These are phyloP conservation scores for Handroanthus guayacan DNA, from an alignment of 257 asterid species.

Conservation along the genomic window DNA sequence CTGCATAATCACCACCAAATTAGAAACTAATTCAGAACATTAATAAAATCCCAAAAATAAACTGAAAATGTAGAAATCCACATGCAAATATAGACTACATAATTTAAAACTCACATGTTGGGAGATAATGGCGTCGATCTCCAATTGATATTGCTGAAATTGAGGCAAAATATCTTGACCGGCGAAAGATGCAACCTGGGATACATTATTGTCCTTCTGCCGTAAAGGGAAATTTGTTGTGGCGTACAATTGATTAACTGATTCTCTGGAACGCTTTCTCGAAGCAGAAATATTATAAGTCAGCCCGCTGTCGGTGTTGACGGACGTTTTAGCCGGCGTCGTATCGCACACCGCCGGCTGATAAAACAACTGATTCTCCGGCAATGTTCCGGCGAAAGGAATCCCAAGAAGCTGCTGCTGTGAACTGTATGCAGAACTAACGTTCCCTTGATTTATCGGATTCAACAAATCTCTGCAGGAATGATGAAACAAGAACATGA, in stretches of 20 bases:
- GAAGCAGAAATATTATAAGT: slow-evolving; percentile 45
- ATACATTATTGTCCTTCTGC: slow-evolving; percentile 25
- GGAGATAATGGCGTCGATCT: slow-evolving; percentile 65
- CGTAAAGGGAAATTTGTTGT: slow-evolving; percentile 19
- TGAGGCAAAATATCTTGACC: slow-evolving; percentile 58
- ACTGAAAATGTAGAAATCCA: neutral
- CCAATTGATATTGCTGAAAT: slow-evolving; percentile 61
- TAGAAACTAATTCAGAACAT: neutral
- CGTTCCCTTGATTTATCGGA: slow-evolving; percentile 36
- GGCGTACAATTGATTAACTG: slow-evolving; percentile 42
- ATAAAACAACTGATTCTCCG: slow-evolving; percentile 44
- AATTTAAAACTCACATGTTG: slow-evolving; percentile 57
- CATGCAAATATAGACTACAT: neutral
- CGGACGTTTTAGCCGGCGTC: slow-evolving; percentile 57
- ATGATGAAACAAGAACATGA: neutral
- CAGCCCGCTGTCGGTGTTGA: slow-evolving; percentile 66
- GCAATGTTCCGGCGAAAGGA: slow-evolving; percentile 44
- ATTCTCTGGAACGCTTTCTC: slow-evolving; percentile 67
- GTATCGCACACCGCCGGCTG: slow-evolving; percentile 51
- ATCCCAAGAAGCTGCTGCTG: slow-evolving; percentile 48
- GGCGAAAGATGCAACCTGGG: slow-evolving; percentile 40
- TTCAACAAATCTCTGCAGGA: slow-evolving; percentile 46
- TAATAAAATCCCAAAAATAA: neutral
- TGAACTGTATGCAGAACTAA: slow-evolving; percentile 29
- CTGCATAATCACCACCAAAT: slow-evolving; percentile 15